Conservation (phyloP, 768 basidiomycete species). For the Suillus brevipes region DNA sequence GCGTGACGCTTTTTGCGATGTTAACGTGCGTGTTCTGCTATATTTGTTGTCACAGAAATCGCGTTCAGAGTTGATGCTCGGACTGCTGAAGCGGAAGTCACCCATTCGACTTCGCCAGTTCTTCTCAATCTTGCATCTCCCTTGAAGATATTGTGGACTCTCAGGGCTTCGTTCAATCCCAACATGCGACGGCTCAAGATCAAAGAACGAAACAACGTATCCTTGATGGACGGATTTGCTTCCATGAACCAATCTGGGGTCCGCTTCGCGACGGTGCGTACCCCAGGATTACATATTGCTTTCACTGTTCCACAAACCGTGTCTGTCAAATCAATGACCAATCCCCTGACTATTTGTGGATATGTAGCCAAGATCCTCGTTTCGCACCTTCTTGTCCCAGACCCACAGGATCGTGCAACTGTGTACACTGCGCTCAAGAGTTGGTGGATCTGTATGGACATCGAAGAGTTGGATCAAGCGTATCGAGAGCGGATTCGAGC, state of each 20-base stretch:
- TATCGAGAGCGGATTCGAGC: slow-evolving; percentile 56
- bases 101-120: slow-evolving; percentile 71
- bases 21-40: slow-evolving; percentile 56
- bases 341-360: slow-evolving; percentile 1
- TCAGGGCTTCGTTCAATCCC: slow-evolving; percentile 23
- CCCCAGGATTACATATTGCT: background rate
- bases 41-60: background rate
- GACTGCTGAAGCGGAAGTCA: slow-evolving; percentile 59
- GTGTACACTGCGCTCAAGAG: slow-evolving; percentile 60
- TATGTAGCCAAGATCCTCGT: slow-evolving; percentile 59
- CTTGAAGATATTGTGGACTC: slow-evolving; percentile 28
- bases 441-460: slow-evolving; percentile 67
- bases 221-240: slow-evolving; percentile 59
- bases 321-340: background rate
- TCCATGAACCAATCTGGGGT: slow-evolving; percentile 55
- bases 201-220: slow-evolving; percentile 68
- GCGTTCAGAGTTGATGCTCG: slow-evolving; percentile 4
- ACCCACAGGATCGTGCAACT: slow-evolving; percentile 60
- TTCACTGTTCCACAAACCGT: background rate
- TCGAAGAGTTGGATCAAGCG: slow-evolving; percentile 56
- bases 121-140: slow-evolving; percentile 50
- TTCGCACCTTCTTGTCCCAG: slow-evolving; percentile 56
- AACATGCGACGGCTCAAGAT: slow-evolving; percentile 48
- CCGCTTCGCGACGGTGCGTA: slow-evolving; percentile 57
- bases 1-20: slow-evolving; percentile 82